Base-by-base conservation (phyloP, 2,329 filamentous ascomycete species). In the Epichloe amarillans region DNA sequence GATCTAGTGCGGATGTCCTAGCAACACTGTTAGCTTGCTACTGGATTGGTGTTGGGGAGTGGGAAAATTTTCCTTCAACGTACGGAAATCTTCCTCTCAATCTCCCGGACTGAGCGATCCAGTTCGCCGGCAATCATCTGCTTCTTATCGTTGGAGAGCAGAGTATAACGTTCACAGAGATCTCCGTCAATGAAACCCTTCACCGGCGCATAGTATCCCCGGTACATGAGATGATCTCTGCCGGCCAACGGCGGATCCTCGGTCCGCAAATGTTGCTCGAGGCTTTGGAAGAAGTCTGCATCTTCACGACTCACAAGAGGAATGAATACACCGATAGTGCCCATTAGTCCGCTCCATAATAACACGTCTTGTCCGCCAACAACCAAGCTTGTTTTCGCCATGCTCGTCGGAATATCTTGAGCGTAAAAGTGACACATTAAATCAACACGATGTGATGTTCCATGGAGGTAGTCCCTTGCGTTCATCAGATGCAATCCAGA, bases 101-200 rank as follows among this genome's bases (percentile, higher is more conserved):
- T 93, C 69, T 97, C 88, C 59, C 88, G 73, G 50, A 96, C 83
- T 41, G 87, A 91, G 52, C 93, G 83, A 68, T 97, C 93, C 58
- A 97, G 69, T 68, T 97, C 91, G 47, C 79, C 89, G 2, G 91
- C 91, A 71, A 98, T 95, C 80, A 90, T 89, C 68, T 88, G 83
- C 75, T 96, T 95, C 73, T 88, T 90, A 61, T 96, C 91, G 58
- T 83, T 85, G 26, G 85, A 77, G 54, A 98, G 73, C 53, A 93
- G 71, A 52, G 88, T 80, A 68, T 88, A 98, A 58, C 89, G 80
- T 73, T 99, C 93, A 61, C 93, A 95, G 40, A 99, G 73, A 69
- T 99, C 93, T 30, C 93, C 93, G 67, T 99, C 93, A 60, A 99
- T 95, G 30, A 94, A 83, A 8, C 90, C 90, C 75, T 98, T 98